Base-by-base conservation (phyloP, 495 filamentous ascomycete genomes). In the Xylaria sp. region DNA sequence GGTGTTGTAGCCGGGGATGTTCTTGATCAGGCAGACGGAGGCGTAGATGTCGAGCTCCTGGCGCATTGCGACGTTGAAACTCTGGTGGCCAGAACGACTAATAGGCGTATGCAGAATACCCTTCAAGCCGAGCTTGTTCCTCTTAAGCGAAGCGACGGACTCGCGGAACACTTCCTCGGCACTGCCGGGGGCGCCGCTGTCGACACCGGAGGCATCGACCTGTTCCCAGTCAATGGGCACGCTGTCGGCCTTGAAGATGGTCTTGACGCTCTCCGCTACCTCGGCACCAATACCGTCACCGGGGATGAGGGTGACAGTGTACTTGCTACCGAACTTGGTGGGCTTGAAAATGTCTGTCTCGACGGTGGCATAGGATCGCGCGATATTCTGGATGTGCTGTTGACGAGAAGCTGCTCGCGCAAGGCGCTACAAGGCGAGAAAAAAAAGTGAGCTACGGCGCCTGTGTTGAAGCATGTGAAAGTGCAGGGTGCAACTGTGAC, bases 1-100 rank as follows among this genome's bases (percentile, higher is more conserved):
- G 63, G 97, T 98, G 83, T 97, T 82, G 86, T 98, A 98, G 70
- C 96, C 96, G 70, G 96, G 96, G 79, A 99, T 98, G 86, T 98
- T 99, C 89, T 98, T 98, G 87, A 99, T 93, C 66, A 98, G 88
- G 72, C 94, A 93, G 80, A 99, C 95, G 57, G 95, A 98, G 78
- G 96, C 96, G 82, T 98, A 99, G 84, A 99, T 99, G 84, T 99
- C 96, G 77, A 99, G 93, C 82, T 98, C 96, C 86, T 99, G 96
- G 74, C 96, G 93, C 79, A 99, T 89, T 76, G 96, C 96, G 75
- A 99, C 96, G 83, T 99, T 99, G 94, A 98, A 99, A 70, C 94
- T 97, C 83, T 97, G 93, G 87, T 99, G 96, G 74, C 96, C 96
- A 46, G 96, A 97, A 72, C 97, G 91, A 85, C 95, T 94, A 75